phyloP scores from a whole-genome alignment of 2,329 filamentous ascomycete genomes.

The Coniosporium uncinatum region DNA sequence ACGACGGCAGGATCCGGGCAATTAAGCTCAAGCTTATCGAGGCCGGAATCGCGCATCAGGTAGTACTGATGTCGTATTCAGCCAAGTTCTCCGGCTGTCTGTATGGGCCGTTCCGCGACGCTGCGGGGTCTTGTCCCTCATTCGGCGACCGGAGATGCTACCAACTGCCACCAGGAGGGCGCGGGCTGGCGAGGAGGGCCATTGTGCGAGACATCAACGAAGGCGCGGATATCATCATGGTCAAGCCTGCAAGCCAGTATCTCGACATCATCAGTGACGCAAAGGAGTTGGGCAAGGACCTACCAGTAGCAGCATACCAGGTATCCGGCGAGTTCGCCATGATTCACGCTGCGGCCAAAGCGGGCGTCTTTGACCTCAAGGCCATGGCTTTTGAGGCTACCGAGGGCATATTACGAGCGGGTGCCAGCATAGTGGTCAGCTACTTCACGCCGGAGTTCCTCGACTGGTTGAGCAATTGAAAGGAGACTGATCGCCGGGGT shows the following conservation, averaged over 20 bases:
- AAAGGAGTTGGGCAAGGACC: constrained; percentile 86
- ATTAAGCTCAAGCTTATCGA: constrained; percentile 99
- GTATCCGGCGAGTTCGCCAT: constrained; percentile 97
- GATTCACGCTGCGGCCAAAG: constrained; percentile 94
- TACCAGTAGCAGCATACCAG: constrained; percentile 94
- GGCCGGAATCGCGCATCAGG: constrained; percentile 85
- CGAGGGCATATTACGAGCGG: constrained; percentile 88
- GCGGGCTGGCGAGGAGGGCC: constrained; percentile 85
- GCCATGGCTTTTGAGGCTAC: constrained; percentile 93
- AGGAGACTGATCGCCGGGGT: too few relatives aligned
- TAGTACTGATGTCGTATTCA: constrained; percentile 94
- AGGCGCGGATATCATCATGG: constrained; percentile 98
- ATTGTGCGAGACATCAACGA: constrained; percentile 88
- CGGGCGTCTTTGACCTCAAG: constrained; percentile 93
- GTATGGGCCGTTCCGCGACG: constrained; percentile 96
- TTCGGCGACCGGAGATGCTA: constrained; percentile 97
- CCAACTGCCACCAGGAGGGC: constrained; percentile 88
- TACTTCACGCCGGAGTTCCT: constrained; percentile 86
- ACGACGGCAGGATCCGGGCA: constrained; percentile 92
- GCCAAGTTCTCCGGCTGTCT: constrained; percentile 97
- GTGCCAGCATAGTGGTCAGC: constrained; percentile 87
- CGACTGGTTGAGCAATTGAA: constrained; percentile 45
- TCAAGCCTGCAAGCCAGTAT: constrained; percentile 95
- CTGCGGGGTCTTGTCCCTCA: constrained; percentile 82
- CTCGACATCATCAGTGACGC: constrained; percentile 97